Percentiles rank a stretch among this genome's conserved stretches.
Evolutionary conservation across 106 monocot species (phyloP).

Genomic region (Apostasia ramifera): DNA sequence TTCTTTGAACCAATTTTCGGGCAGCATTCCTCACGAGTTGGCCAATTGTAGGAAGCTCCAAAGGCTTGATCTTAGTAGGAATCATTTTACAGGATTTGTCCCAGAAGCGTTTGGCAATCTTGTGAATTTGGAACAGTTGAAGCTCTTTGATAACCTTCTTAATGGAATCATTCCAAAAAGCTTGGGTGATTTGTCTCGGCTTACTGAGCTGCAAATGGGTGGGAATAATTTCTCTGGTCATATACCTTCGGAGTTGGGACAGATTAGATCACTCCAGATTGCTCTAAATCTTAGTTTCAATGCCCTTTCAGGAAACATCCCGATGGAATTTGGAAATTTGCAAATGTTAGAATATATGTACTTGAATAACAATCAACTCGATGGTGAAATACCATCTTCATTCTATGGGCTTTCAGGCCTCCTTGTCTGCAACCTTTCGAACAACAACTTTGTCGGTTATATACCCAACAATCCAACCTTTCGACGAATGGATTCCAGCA

Average conservation of each 20-base stretch:
- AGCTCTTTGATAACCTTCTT: constrained; percentile 58
- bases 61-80: constrained; percentile 70
- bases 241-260: constrained; percentile 58
- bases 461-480: constrained; percentile 45
- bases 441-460: constrained; percentile 56
- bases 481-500: constrained; percentile 51
- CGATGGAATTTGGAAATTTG: constrained; percentile 51
- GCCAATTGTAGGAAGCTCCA: constrained; percentile 63
- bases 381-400: constrained; percentile 54
- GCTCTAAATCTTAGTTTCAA: constrained; percentile 72
- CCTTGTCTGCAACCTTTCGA: constrained; percentile 57
- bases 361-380: constrained; percentile 60
- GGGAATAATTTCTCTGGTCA: constrained; percentile 54
- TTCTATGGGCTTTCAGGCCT: constrained; percentile 53
- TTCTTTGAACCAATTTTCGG: constrained; percentile 57
- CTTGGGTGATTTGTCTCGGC: constrained; percentile 41
- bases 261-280: constrained; percentile 54
- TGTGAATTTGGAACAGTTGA: constrained; percentile 45
- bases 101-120: constrained; percentile 56
- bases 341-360: constrained; percentile 50
- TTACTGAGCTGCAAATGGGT: constrained; percentile 71
- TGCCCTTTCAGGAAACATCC: constrained; percentile 60
- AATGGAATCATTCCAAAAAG: constrained; percentile 57
- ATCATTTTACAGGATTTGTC: constrained; percentile 42
- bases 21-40: constrained; percentile 43